Evolutionary conservation across 1,284 basidiomycete genomes (phyloP).

Genomic region (Gomphus bonarii): DNA sequence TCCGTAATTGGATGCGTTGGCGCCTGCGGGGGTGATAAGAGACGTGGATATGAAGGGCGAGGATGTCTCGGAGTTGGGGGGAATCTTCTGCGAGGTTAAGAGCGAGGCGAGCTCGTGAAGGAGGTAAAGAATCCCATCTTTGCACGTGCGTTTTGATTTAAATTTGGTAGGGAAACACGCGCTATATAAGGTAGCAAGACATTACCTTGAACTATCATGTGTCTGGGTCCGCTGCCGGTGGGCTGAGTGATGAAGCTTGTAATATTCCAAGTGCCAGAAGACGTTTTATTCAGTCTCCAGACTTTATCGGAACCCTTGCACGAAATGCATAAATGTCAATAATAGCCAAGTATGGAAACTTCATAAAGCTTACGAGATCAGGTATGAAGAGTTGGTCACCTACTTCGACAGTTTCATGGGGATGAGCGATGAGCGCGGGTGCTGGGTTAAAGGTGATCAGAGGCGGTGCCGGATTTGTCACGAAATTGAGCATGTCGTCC

Average conservation of each 20-base stretch:
- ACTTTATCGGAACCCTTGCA: conserved; percentile 20
- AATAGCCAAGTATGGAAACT: neutral
- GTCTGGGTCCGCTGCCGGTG: conserved; percentile 53
- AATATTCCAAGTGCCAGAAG: conserved; percentile 31
- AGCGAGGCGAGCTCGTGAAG: conserved; percentile 58
- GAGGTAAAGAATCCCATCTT: conserved; percentile 48
- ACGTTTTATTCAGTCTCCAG: conserved; percentile 42
- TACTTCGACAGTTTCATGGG: conserved; percentile 52
- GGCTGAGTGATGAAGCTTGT: conserved; percentile 56
- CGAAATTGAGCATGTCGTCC: conserved; percentile 31
- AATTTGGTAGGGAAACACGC: conserved; percentile 6
- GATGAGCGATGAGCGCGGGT: conserved; percentile 34
- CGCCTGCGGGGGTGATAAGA: conserved; percentile 6
- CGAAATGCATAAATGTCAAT: neutral
- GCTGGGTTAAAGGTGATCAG: conserved; percentile 44
- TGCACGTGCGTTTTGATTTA: neutral
- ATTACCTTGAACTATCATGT: conserved; percentile 44
- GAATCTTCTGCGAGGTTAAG: conserved; percentile 50
- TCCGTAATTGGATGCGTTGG: conserved; percentile 31
- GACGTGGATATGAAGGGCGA: conserved; percentile 6
- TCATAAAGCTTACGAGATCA: conserved; percentile 39
- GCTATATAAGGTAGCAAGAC: too few relatives aligned
- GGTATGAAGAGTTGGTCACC: conserved; percentile 47
- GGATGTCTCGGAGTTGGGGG: conserved; percentile 32
- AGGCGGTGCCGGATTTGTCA: conserved; percentile 22